These are phyloP conservation scores for Isoetes engelmannii DNA, from an alignment of 83 land plant species.

Conservation along the genomic window DNA sequence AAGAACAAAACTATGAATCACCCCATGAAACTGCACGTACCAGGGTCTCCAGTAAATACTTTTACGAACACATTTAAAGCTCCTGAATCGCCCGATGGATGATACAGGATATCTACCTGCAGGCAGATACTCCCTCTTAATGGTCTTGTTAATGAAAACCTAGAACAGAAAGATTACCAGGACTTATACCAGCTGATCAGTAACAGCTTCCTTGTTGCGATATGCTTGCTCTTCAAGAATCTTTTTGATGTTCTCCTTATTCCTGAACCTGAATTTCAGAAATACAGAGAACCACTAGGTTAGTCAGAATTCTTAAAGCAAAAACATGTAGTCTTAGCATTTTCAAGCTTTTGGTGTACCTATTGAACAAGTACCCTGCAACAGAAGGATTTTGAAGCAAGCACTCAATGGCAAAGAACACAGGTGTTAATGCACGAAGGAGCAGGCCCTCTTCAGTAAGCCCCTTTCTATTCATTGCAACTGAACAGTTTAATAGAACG, in stretches of 20 bases:
- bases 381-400: conserved; percentile 30
- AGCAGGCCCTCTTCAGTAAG: conserved; percentile 29
- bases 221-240: conserved; percentile 39
- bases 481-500: conserved; percentile 42
- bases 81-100: conserved; percentile 36
- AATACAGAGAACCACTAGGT: not conserved
- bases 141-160: not conserved
- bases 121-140: not conserved
- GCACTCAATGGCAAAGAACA: conserved; percentile 36
- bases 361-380: conserved; percentile 32
- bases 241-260: conserved; percentile 36
- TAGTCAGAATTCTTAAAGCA: not conserved
- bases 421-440: conserved; percentile 25
- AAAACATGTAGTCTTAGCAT: not conserved
- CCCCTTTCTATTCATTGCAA: conserved; percentile 46
- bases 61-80: conserved; percentile 40
- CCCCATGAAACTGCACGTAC: conserved; percentile 16
- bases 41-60: conserved; percentile 45
- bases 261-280: conserved; percentile 27
- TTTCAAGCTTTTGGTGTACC: conserved; percentile 6
- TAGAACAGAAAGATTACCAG: not conserved
- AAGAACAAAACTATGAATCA: not conserved
- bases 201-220: conserved; percentile 37
- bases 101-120: conserved; percentile 39
- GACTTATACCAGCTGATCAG: conserved; percentile 36